Conservation (phyloP, 1,284 basidiomycete genomes). For the Lentinus polychrous region DNA sequence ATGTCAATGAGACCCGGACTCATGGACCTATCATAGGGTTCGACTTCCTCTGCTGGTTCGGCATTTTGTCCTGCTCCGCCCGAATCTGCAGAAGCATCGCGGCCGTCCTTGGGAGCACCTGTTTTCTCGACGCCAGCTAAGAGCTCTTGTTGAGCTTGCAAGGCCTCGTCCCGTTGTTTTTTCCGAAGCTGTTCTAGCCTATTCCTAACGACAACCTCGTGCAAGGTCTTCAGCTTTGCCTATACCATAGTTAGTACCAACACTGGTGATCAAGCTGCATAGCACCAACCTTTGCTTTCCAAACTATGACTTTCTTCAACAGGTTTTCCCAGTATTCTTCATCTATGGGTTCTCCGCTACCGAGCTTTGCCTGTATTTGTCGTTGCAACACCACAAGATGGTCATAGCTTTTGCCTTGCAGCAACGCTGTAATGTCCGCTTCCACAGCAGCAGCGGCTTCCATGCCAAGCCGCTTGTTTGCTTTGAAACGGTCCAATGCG, state of each 20-base stretch:
- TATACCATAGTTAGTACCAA: constrained; percentile 24
- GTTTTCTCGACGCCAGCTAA: constrained; percentile 70
- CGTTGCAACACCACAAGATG: constrained; percentile 81
- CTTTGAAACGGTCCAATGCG: constrained; percentile 73
- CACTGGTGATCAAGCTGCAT: neutral
- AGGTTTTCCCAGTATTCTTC: constrained; percentile 97
- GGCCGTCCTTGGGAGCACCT: constrained; percentile 37
- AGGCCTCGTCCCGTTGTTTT: constrained; percentile 90
- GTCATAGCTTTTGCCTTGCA: constrained; percentile 78
- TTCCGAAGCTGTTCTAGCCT: constrained; percentile 93
- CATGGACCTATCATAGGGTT: constrained; percentile 79
- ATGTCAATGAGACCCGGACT: constrained; percentile 72
- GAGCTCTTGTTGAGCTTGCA: constrained; percentile 88
- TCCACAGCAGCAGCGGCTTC: constrained; percentile 76
- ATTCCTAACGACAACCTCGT: constrained; percentile 95
- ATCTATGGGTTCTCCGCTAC: constrained; percentile 91
- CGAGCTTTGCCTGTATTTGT: constrained; percentile 83
- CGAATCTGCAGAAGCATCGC: constrained; percentile 24
- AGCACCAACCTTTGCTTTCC: constrained; percentile 85
- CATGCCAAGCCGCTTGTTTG: constrained; percentile 49
- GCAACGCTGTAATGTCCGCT: constrained; percentile 64
- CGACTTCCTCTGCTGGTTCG: constrained; percentile 51
- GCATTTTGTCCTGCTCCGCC: constrained; percentile 35
- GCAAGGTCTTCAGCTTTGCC: constrained; percentile 87
- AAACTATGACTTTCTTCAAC: constrained; percentile 89